Evolutionary conservation across 495 filamentous ascomycete species (phyloP).

Genomic region (Annulohypoxylon moriforme): DNA sequence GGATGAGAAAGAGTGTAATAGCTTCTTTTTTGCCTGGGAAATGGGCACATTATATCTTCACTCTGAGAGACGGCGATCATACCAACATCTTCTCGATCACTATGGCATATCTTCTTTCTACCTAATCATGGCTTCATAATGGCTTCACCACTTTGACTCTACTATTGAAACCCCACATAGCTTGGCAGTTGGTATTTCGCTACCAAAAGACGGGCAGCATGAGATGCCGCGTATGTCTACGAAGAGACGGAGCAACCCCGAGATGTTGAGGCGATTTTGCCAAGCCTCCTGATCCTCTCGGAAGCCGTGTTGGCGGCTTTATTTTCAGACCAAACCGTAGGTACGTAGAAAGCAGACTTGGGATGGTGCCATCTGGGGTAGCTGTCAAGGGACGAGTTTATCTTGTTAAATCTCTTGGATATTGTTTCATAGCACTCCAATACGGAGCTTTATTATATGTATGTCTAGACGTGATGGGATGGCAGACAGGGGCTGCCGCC

Average conservation of each 20-base stretch:
- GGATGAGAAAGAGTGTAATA: not conserved
- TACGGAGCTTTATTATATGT: not conserved
- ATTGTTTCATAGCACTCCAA: constrained; percentile 25
- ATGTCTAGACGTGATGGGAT: constrained; percentile 6
- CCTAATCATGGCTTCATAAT: constrained; percentile 7
- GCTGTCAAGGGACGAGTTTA: constrained; percentile 20
- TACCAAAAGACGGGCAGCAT: constrained; percentile 5
- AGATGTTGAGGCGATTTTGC: constrained; percentile 21
- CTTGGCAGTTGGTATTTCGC: constrained; percentile 18
- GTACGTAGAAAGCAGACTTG: constrained; percentile 15
- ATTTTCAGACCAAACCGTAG: constrained; percentile 4
- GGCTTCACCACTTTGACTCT: constrained; percentile 10
- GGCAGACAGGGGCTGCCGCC: not conserved
- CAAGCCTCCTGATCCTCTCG: constrained; percentile 49
- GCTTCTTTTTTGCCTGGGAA: not conserved
- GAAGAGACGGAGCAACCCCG: constrained; percentile 8
- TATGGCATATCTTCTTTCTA: constrained; percentile 1
- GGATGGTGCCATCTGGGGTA: constrained; percentile 31
- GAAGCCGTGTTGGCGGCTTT: constrained; percentile 25
- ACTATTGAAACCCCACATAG: constrained; percentile 23
- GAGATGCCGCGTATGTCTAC: not conserved
- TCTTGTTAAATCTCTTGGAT: constrained; percentile 22
- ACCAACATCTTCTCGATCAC: not conserved
- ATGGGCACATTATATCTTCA: constrained; percentile 27
- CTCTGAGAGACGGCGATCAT: constrained; percentile 14